A percentile compares a stretch with the other conserved stretches of the same genome.
Conservation (phyloP, 164 flowering plant species). For the Dillenia suffruticosa region DNA sequence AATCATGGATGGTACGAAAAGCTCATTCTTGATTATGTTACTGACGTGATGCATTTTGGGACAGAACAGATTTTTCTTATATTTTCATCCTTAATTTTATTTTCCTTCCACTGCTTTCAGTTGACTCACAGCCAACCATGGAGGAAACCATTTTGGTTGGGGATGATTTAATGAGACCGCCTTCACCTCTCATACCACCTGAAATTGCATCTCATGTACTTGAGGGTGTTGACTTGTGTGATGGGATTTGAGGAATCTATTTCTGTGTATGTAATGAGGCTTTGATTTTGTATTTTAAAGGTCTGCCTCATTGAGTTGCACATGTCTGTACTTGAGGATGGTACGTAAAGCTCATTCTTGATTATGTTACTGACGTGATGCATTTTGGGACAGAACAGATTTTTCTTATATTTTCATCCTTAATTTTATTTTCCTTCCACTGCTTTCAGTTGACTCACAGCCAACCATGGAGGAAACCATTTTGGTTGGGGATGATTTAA, state of each 20-base stretch:
- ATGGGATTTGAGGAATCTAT: conserved; percentile 82
- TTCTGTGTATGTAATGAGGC: conserved; percentile 53
- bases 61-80: background rate
- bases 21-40: background rate
- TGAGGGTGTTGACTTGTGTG: conserved; percentile 87
- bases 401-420: background rate
- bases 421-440: conserved; percentile 3
- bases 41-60: background rate
- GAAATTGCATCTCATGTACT: conserved; percentile 96
- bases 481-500: conserved; percentile 93
- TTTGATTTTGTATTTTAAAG: too few species aligned
- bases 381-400: background rate
- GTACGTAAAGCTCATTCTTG: background rate
- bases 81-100: background rate
- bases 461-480: conserved; percentile 92
- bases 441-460: conserved; percentile 70
- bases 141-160: conserved; percentile 96
- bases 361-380: background rate
- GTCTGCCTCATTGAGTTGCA: too few species aligned
- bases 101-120: conserved; percentile 30
- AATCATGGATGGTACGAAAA: background rate
- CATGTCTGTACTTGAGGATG: too few species aligned
- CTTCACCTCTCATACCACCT: conserved; percentile 86
- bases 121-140: conserved; percentile 82
- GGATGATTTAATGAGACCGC: conserved; percentile 96